Conservation (phyloP, 2,329 filamentous ascomycete species). For the Cyphellophora attinorum region DNA sequence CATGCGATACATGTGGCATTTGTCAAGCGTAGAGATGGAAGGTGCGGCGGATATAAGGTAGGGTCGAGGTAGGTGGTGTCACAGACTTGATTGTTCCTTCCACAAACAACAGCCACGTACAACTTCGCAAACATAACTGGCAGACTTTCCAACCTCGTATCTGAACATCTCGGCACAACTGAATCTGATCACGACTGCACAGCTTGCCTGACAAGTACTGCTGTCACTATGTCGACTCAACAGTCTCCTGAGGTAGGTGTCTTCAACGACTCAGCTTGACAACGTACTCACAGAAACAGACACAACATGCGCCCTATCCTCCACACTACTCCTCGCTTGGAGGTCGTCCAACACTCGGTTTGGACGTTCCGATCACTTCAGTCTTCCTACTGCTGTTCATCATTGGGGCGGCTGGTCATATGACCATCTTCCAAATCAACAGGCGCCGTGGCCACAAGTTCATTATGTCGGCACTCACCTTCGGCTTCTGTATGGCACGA, state of each 20-base stretch:
- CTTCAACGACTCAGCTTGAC: slow-evolving; percentile 41
- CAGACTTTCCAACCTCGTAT: too few species aligned
- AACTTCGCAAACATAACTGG: too few species aligned
- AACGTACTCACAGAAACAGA: neutral
- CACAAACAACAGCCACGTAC: too few species aligned
- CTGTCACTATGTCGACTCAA: neutral
- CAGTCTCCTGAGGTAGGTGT: slow-evolving; percentile 20
- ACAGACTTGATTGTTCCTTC: too few species aligned
- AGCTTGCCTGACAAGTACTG: neutral
- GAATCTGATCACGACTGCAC: too few species aligned
- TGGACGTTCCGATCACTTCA: slow-evolving; percentile 44
- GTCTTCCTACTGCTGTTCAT: slow-evolving; percentile 49
- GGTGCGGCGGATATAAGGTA: too few species aligned
- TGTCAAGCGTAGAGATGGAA: too few species aligned
- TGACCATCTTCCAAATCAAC: slow-evolving; percentile 36
- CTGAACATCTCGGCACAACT: too few species aligned
- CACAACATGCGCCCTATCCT: slow-evolving; percentile 36
- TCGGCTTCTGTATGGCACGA: slow-evolving; percentile 43
- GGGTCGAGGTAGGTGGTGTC: too few species aligned
- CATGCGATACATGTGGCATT: too few species aligned
- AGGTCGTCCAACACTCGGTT: slow-evolving; percentile 41
- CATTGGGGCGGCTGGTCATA: slow-evolving; percentile 30
- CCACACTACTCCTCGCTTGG: slow-evolving; percentile 24
- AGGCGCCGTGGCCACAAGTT: slow-evolving; percentile 36
- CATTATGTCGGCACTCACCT: slow-evolving; percentile 33